Percentiles rank a stretch among this genome's conserved stretches.
These are phyloP conservation scores for Hygrocybe punicea DNA, from an alignment of 768 basidiomycete genomes.

Conservation along the genomic window DNA sequence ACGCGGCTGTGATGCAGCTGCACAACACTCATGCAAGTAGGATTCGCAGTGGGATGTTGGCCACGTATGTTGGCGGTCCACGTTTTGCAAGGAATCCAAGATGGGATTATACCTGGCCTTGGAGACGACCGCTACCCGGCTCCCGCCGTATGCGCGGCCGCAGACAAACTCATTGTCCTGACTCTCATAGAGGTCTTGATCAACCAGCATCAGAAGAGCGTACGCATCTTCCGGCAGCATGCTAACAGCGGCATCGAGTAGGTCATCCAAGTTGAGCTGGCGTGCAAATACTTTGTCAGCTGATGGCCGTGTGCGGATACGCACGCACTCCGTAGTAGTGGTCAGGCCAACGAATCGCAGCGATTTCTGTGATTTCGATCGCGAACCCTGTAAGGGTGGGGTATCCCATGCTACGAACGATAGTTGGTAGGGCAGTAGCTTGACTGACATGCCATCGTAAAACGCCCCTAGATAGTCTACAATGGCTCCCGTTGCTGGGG, in stretches of 20 bases:
- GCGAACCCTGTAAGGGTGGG: slow-evolving; percentile 9
- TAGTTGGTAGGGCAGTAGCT: slow-evolving; percentile 17
- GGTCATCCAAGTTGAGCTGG: slow-evolving; percentile 38
- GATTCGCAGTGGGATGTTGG: slow-evolving; percentile 35
- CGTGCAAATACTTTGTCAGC: slow-evolving; percentile 24
- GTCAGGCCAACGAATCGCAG: slow-evolving; percentile 31
- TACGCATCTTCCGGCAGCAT: slow-evolving; percentile 35
- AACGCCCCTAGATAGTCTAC: slow-evolving; percentile 33
- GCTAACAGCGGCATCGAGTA: slow-evolving; percentile 36
- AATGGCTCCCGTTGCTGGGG: slow-evolving; percentile 22
- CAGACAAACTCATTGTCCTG: slow-evolving; percentile 37
- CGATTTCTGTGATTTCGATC: slow-evolving; percentile 8
- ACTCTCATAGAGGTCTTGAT: slow-evolving; percentile 36
- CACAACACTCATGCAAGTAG: slow-evolving; percentile 23
- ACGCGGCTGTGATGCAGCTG: slow-evolving; percentile 5
- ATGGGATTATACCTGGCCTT: slow-evolving; percentile 36
- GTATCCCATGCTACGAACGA: slow-evolving; percentile 29
- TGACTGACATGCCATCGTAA: slow-evolving; percentile 34
- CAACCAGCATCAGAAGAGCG: slow-evolving; percentile 33
- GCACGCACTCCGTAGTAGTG: slow-evolving; percentile 28
- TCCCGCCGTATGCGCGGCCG: slow-evolving; percentile 40
- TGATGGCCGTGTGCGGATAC: slow-evolving; percentile 33
- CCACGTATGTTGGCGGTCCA: slow-evolving; percentile 36
- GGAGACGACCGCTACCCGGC: slow-evolving; percentile 38
- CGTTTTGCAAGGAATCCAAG: slow-evolving; percentile 27